These are phyloP conservation scores for Bidens hawaiensis DNA, from an alignment of 140 eudicot species.

Conservation along the genomic window DNA sequence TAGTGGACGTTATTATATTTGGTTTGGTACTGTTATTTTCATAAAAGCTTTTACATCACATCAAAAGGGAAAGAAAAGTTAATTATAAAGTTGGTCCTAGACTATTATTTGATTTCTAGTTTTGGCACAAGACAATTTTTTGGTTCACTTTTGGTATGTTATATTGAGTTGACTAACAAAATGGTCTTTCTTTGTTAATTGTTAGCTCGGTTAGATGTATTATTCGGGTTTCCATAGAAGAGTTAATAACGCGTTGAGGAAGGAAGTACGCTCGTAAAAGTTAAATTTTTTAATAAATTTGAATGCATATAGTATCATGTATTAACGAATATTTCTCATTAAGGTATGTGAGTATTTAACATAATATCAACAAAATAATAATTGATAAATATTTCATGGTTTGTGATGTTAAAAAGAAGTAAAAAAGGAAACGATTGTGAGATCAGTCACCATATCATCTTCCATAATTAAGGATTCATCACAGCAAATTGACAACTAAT, in stretches of 20 bases:
- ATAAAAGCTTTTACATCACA: slow-evolving; percentile 31
- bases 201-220: neutral
- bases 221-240: neutral
- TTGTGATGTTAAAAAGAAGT: no score
- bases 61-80: slow-evolving; percentile 6
- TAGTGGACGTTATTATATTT: slow-evolving; percentile 8
- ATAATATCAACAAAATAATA: no score
- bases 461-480: no score
- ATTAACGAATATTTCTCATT: no score
- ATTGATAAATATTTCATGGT: no score
- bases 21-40: slow-evolving; percentile 30
- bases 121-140: neutral
- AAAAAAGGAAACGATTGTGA: no score
- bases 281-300: no score
- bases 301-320: no score
- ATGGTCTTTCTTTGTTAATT: neutral
- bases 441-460: no score
- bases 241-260: no score
- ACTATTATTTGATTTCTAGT: neutral
- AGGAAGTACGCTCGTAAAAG: neutral
- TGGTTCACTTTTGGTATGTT: neutral
- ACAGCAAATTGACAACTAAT: no score
- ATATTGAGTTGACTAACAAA: neutral
- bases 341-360: no score
- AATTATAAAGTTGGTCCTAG: slow-evolving; percentile 8